These are phyloP conservation scores for Spongiforma sp. DNA, from an alignment of 1,284 basidiomycete species.

Conservation along the genomic window DNA sequence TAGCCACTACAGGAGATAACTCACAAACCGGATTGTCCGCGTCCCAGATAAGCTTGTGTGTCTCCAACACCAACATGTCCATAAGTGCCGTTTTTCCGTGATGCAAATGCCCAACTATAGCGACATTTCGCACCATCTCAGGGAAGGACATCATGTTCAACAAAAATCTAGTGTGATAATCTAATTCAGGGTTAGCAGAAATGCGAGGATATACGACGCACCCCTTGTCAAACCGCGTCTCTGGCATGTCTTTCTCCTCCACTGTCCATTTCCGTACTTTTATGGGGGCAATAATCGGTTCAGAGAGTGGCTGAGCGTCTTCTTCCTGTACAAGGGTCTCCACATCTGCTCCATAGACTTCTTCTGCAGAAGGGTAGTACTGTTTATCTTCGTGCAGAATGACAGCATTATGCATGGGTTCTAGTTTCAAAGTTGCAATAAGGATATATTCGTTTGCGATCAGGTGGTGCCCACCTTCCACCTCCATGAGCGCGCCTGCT, in stretches of 20 bases:
- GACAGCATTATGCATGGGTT: slow-evolving; percentile 84
- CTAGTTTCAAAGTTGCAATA: slow-evolving; percentile 41
- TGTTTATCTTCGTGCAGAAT: slow-evolving; percentile 97
- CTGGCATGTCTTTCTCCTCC: slow-evolving; percentile 92
- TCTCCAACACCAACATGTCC: slow-evolving; percentile 98
- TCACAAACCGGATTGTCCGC: slow-evolving; percentile 80
- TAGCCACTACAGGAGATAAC: slow-evolving; percentile 20
- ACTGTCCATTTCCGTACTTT: slow-evolving; percentile 93
- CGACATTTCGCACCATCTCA: slow-evolving; percentile 95
- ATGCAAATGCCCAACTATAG: slow-evolving; percentile 94
- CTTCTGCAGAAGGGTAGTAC: slow-evolving; percentile 93
- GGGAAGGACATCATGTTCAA: slow-evolving; percentile 92
- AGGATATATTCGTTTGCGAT: neutral
- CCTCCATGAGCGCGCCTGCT: slow-evolving; percentile 76
- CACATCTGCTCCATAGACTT: slow-evolving; percentile 94
- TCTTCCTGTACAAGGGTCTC: slow-evolving; percentile 99
- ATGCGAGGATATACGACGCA: slow-evolving; percentile 45
- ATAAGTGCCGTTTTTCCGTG: slow-evolving; percentile 97
- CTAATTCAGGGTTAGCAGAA: slow-evolving; percentile 14
- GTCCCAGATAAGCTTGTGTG: slow-evolving; percentile 94
- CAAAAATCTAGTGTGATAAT: slow-evolving; percentile 69
- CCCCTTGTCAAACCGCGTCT: slow-evolving; percentile 94
- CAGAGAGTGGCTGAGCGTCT: slow-evolving; percentile 93
- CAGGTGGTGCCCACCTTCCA: slow-evolving; percentile 66
- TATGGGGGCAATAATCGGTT: slow-evolving; percentile 96